Percentiles rank a stretch among this genome's conserved stretches.
Evolutionary conservation across 2,329 filamentous ascomycete species (phyloP).

Genomic region (Pseudocercospora musae): DNA sequence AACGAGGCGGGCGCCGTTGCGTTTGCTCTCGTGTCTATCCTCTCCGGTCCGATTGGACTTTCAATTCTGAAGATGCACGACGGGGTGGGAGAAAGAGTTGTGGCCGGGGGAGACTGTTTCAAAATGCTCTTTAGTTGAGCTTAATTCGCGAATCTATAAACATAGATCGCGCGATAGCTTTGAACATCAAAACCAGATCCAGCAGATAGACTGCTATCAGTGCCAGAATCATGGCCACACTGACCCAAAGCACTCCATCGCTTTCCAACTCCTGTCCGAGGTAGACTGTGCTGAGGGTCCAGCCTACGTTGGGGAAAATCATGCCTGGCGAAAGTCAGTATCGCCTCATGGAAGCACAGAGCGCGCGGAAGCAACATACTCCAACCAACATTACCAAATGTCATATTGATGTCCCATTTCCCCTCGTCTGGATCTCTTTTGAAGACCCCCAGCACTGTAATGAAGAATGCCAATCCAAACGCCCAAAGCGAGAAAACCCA

Average conservation of each 20-base stretch:
- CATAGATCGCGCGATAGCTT: slow-evolving; percentile 45
- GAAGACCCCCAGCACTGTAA: slow-evolving; percentile 13
- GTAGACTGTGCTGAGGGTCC: slow-evolving; percentile 58
- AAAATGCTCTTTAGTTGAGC: slow-evolving; percentile 1
- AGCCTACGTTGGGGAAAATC: slow-evolving; percentile 65
- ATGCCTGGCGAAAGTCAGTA: slow-evolving; percentile 51
- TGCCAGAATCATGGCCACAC: slow-evolving; percentile 56
- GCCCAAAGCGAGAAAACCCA: slow-evolving; percentile 52
- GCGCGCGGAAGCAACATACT: neutral
- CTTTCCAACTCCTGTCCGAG: slow-evolving; percentile 53
- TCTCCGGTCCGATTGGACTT: neutral
- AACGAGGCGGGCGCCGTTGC: no score
- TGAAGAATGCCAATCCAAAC: slow-evolving; percentile 22
- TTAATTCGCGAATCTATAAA: slow-evolving; percentile 25
- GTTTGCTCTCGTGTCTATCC: neutral
- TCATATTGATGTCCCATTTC: slow-evolving; percentile 14
- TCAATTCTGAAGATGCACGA: neutral
- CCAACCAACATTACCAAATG: slow-evolving; percentile 20
- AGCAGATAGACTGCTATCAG: slow-evolving; percentile 56
- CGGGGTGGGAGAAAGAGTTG: no score
- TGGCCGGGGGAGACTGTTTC: no score
- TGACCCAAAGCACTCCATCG: slow-evolving; percentile 51
- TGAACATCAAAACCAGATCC: slow-evolving; percentile 47
- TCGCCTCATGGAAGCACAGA: neutral
- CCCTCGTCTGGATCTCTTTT: slow-evolving; percentile 4